Percentiles rank a stretch among this genome's conserved stretches.
Conservation (phyloP, 164 flowering plant genomes). For the Nymphaea thermarum region DNA sequence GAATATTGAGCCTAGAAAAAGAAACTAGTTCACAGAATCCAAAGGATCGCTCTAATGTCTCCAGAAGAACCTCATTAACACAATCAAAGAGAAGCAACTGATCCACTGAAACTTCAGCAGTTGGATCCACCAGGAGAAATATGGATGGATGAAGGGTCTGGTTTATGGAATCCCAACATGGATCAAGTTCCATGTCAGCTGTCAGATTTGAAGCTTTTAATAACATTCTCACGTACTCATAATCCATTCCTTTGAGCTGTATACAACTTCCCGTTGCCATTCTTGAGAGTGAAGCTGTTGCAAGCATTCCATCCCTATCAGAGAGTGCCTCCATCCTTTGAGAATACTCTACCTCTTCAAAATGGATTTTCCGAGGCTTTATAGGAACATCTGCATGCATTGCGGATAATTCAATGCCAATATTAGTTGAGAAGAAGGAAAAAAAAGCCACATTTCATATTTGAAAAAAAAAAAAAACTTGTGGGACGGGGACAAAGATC, state of each 20-base stretch:
- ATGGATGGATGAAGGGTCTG: constrained; percentile 48
- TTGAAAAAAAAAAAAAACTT: constrained; percentile 29
- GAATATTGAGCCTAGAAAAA: constrained; percentile 27
- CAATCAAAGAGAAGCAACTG: constrained; percentile 67
- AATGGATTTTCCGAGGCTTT: constrained; percentile 44
- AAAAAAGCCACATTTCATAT: neutral
- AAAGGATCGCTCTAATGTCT: constrained; percentile 29
- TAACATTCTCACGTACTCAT: constrained; percentile 50
- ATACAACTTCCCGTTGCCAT: neutral
- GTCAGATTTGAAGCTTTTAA: constrained; percentile 37
- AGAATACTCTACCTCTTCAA: constrained; percentile 27
- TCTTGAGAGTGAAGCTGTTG: neutral
- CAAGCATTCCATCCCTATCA: neutral
- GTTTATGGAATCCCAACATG: constrained; percentile 30
- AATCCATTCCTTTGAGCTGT: neutral
- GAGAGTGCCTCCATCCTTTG: neutral
- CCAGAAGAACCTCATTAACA: constrained; percentile 59
- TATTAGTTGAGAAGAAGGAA: neutral
- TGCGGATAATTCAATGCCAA: neutral
- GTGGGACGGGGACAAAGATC: constrained; percentile 13
- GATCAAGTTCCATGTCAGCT: constrained; percentile 26
- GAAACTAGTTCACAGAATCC: constrained; percentile 40
- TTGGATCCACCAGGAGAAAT: constrained; percentile 34
- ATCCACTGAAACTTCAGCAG: constrained; percentile 31
- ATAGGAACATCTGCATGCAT: constrained; percentile 16